phyloP scores from a whole-genome alignment of 805 yeast species.

The Metschnikowia arizonensis region DNA sequence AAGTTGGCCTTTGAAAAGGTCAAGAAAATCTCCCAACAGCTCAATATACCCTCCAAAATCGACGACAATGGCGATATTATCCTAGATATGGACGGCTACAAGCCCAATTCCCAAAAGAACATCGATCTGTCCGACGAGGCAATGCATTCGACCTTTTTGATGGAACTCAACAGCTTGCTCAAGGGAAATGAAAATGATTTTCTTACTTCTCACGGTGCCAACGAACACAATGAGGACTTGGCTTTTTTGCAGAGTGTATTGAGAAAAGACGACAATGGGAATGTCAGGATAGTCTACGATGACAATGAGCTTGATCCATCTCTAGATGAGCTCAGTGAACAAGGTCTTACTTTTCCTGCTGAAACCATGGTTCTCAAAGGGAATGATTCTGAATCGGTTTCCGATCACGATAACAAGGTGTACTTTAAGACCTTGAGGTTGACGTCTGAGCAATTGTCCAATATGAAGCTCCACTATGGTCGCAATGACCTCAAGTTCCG shows the following conservation, averaged over 20 bases:
- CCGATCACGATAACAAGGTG: constrained; percentile 23
- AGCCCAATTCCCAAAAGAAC: constrained; percentile 70
- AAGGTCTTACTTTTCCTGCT: constrained; percentile 6
- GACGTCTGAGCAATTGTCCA: constrained; percentile 82
- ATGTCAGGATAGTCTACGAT: constrained; percentile 49
- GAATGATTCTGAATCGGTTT: constrained; percentile 3
- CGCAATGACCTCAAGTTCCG: constrained; percentile 73
- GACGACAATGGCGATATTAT: constrained; percentile 87
- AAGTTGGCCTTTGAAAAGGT: constrained; percentile 53
- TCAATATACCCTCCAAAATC: constrained; percentile 83
- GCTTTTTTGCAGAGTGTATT: constrained; percentile 37
- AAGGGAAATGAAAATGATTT: constrained; percentile 16
- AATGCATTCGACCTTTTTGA: constrained; percentile 66
- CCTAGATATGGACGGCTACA: constrained; percentile 93
- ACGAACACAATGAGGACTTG: constrained; percentile 20
- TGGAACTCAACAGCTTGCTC: constrained; percentile 50
- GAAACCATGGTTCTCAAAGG: constrained; percentile 5
- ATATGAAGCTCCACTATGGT: constrained; percentile 71
- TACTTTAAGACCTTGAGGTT: constrained; percentile 85
- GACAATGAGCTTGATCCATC: constrained; percentile 12
- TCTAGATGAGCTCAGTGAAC: constrained; percentile 8
- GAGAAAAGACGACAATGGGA: constrained; percentile 61
- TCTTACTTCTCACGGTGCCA: constrained; percentile 11
- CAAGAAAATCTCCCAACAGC: constrained; percentile 56
- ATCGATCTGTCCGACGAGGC: constrained; percentile 72